Evolutionary conservation across 108 stramenopile species (phyloP), one percentile per base, ranked within the genome.

Genomic region (Thalassiosira profunda): DNA sequence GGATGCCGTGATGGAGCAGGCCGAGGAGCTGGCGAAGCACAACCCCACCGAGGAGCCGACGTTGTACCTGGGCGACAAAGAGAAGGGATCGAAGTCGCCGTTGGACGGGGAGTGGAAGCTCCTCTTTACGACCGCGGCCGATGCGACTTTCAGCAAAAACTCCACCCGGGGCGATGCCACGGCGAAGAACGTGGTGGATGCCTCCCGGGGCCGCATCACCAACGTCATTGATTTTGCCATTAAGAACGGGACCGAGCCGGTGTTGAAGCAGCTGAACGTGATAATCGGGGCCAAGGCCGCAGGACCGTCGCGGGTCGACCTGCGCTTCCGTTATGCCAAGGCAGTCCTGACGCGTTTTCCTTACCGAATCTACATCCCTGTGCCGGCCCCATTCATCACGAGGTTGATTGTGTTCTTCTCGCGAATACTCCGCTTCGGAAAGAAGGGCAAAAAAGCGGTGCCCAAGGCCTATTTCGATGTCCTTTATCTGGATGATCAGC

Each of bases 41-140:
- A 48, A 25, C 23, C 61, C 61, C 14, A 63, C 68, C 12, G 63
- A 42, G 4, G 20, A 66, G 20, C 52, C 57, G 1, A 74, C 73
- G 20, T 25, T 23, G 15, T 68, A 46, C 58, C 31, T 67, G 30
- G 70, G 70, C 20, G 62, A 63, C 34, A 49, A 51, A 36, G 47
- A 63, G n/a, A 41, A 41, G n/a, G 65, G 52, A 0, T 23, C 29
- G 0, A 14, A 43, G 18, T 26, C 48, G 5, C 76, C 84, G 5
- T 61, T 89, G 28, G 25, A 86, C 41, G 87, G 87, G 4, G 23
- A 74, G 20, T 89, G 87, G 87, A 84, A 69, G 31, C 36, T 79
- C 11, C 67, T 89, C 4, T 89, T 84, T 44, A 74, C 83, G 9
- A 89, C 82, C 9, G 87, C 87, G 4, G 85, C 84, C 9, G 87